Evolutionary conservation across 2,329 filamentous ascomycete genomes (phyloP).

Genomic region (Aspergillus proliferans): DNA sequence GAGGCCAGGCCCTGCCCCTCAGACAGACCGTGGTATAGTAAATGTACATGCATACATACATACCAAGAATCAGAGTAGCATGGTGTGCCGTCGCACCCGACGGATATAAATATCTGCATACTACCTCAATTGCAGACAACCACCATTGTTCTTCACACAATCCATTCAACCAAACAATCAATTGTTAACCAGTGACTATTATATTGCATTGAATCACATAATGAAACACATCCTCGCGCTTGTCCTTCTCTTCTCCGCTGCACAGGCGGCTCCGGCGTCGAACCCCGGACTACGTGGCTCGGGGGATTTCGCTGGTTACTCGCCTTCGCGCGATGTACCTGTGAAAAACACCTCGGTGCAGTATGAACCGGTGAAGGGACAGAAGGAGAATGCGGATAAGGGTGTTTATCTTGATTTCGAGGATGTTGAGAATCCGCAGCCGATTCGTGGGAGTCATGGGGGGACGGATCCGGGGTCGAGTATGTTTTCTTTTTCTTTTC

Average conservation of each 20-base stretch:
- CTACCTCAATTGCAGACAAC: too few species aligned
- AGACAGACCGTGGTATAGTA: too few species aligned
- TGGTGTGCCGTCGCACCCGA: too few species aligned
- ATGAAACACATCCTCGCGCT: neutral
- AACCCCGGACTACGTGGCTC: constrained; percentile 26
- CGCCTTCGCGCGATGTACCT: constrained; percentile 28
- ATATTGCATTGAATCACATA: neutral
- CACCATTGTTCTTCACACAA: too few species aligned
- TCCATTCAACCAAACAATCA: too few species aligned
- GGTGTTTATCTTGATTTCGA: constrained; percentile 53
- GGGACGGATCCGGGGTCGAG: constrained; percentile 49
- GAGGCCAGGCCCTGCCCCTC: too few species aligned
- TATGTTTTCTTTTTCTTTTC: constrained; percentile 11
- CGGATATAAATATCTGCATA: too few species aligned
- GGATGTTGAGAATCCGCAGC: constrained; percentile 48
- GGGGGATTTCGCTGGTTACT: constrained; percentile 34
- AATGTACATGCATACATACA: too few species aligned
- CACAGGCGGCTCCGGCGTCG: constrained; percentile 12
- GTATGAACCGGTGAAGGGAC: constrained; percentile 44
- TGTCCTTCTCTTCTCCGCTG: constrained; percentile 1
- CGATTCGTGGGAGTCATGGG: constrained; percentile 48
- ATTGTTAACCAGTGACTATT: too few species aligned
- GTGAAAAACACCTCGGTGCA: constrained; percentile 29
- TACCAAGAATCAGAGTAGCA: too few species aligned
- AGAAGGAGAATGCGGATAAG: constrained; percentile 45